Evolutionary conservation across 176 grass and related monocot genomes (phyloP).

Genomic region (Ampelocalamus luodianensis): DNA sequence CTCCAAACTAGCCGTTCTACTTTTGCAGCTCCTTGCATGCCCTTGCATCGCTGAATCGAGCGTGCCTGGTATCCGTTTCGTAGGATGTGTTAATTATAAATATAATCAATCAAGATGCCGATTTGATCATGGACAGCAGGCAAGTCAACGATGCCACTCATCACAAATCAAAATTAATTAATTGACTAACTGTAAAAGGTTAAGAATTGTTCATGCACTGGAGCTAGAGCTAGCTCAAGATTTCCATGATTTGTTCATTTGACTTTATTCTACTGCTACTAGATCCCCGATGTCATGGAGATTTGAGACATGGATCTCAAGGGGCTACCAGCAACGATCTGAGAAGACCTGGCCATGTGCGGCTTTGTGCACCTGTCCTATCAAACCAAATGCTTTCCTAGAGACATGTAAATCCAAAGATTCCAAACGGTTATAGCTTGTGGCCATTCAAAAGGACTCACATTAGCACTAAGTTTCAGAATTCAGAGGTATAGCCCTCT

Average conservation of each 20-base stretch:
- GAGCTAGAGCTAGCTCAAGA: not conserved
- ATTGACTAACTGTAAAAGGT: not conserved
- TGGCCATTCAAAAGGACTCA: not conserved
- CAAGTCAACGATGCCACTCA: not conserved
- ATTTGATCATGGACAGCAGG: slow-evolving; percentile 17
- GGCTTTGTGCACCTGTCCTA: not conserved
- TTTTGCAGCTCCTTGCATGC: not conserved
- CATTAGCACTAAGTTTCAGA: not conserved
- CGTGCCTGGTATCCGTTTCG: not conserved
- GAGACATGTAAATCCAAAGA: not conserved
- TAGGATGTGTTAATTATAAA: not conserved
- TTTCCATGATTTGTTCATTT: slow-evolving; percentile 12
- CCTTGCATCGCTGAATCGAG: not conserved
- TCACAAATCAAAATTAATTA: not conserved
- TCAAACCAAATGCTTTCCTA: not conserved
- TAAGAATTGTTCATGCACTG: not conserved
- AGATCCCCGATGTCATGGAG: slow-evolving; percentile 21
- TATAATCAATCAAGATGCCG: not conserved
- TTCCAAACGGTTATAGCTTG: not conserved
- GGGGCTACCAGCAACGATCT: not conserved
- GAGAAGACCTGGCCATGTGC: slow-evolving; percentile 11
- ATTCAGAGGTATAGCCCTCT: not conserved
- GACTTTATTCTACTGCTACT: not conserved
- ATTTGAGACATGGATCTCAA: slow-evolving; percentile 31
- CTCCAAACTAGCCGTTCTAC: not conserved